Conservation (phyloP, 352 stramenopile species). For the Halophytophthora batemanensis region DNA sequence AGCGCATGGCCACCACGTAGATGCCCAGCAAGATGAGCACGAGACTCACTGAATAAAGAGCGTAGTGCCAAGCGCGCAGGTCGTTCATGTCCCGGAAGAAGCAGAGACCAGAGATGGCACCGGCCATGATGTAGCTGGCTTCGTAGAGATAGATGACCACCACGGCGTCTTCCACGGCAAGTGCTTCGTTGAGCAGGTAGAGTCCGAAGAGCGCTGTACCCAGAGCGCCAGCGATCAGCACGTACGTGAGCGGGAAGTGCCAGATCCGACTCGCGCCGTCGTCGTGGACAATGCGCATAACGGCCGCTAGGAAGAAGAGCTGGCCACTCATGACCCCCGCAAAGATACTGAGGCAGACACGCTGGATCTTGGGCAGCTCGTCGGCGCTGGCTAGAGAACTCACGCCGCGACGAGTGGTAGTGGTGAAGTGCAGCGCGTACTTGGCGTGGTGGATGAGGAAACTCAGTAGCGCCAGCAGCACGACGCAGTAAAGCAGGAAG, state of each 20-base stretch:
- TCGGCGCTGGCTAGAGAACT: slow-evolving; percentile 22
- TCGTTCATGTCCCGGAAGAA: slow-evolving; percentile 82
- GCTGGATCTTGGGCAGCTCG: slow-evolving; percentile 32
- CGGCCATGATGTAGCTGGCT: slow-evolving; percentile 71
- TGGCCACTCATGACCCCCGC: slow-evolving; percentile 72
- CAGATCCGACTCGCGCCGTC: slow-evolving; percentile 41
- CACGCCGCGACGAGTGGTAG: slow-evolving; percentile 21
- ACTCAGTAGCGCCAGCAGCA: slow-evolving; percentile 36
- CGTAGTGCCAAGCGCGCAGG: slow-evolving; percentile 61
- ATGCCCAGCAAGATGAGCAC: slow-evolving; percentile 70
- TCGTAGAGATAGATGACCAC: slow-evolving; percentile 86
- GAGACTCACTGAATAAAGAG: slow-evolving; percentile 72
- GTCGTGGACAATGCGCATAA: slow-evolving; percentile 66
- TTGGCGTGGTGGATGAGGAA: slow-evolving; percentile 57
- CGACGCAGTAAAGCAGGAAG: slow-evolving; percentile 60
- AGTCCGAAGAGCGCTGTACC: slow-evolving; percentile 60
- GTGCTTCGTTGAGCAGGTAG: slow-evolving; percentile 72
- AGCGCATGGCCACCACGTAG: slow-evolving; percentile 64
- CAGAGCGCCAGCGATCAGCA: slow-evolving; percentile 60
- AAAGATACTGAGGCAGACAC: slow-evolving; percentile 60
- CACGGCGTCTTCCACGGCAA: slow-evolving; percentile 78
- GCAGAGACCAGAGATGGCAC: slow-evolving; percentile 70
- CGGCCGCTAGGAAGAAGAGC: slow-evolving; percentile 72
- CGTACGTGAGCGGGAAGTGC: slow-evolving; percentile 60
- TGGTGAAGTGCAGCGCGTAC: slow-evolving; percentile 51